Evolutionary conservation across 164 flowering plant genomes (phyloP).

Genomic region (Tetracentron sinense): DNA sequence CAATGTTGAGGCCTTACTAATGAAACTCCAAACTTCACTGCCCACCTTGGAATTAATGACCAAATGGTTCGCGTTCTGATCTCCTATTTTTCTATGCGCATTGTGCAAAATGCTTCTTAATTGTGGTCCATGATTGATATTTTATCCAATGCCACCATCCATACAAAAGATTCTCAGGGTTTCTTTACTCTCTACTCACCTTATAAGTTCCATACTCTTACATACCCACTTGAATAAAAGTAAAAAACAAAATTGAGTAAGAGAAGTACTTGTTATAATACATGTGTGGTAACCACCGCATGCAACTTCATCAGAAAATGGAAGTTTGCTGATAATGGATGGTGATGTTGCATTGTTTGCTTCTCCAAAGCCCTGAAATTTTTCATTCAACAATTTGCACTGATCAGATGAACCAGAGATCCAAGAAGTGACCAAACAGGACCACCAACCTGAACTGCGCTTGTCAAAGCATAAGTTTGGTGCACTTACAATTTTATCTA

Average conservation of each 20-base stretch:
- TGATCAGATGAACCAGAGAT: conserved; percentile 13
- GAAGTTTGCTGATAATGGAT: conserved; percentile 44
- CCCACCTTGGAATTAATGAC: no score
- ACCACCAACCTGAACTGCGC: background rate
- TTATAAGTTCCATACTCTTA: background rate
- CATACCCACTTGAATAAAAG: background rate
- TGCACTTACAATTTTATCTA: conserved; percentile 46
- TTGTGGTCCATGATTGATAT: no score
- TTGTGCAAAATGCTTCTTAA: no score
- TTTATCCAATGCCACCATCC: no score
- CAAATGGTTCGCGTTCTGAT: no score
- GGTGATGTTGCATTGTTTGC: conserved; percentile 42
- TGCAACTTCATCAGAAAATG: conserved; percentile 66
- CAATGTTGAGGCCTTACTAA: no score
- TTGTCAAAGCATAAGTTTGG: background rate
- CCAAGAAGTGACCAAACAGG: background rate
- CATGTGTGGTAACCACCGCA: conserved; percentile 99
- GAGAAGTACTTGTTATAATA: conserved; percentile 61
- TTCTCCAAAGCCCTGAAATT: conserved; percentile 48
- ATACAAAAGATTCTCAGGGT: no score
- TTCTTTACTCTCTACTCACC: no score
- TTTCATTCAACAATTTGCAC: conserved; percentile 1
- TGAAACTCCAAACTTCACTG: no score
- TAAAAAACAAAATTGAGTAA: background rate
- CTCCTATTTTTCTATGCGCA: no score